Percentiles rank a stretch among this genome's conserved stretches.
These are phyloP conservation scores for Beauveria sp. DNA, from an alignment of 2,329 filamentous ascomycete species.

Conservation along the genomic window DNA sequence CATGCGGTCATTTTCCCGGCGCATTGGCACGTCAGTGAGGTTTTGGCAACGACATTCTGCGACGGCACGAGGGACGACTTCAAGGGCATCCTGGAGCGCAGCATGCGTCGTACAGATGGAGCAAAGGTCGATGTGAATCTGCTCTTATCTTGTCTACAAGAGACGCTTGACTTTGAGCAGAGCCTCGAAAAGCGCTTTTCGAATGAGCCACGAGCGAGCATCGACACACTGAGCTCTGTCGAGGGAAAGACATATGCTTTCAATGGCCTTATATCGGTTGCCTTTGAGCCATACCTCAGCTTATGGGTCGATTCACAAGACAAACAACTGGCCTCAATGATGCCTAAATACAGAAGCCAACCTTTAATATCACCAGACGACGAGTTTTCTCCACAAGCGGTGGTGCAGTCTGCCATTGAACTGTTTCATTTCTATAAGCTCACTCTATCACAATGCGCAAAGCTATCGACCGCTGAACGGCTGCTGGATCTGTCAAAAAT, in stretches of 20 bases:
- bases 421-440: conserved; percentile 96
- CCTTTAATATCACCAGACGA: conserved; percentile 76
- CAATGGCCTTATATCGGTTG: conserved; percentile 85
- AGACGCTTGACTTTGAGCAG: conserved; percentile 96
- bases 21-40: conserved; percentile 84
- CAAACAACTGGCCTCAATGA: conserved; percentile 72
- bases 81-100: conserved; percentile 82
- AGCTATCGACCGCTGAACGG: conserved; percentile 83
- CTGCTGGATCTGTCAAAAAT: conserved; percentile 78
- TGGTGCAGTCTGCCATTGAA: conserved; percentile 90
- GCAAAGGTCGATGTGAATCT: conserved; percentile 83
- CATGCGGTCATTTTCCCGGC: conserved; percentile 81
- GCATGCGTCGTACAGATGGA: conserved; percentile 70
- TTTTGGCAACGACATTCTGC: conserved; percentile 84
- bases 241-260: conserved; percentile 73
- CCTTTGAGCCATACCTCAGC: conserved; percentile 94
- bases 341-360: conserved; percentile 81
- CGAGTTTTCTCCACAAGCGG: conserved; percentile 82
- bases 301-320: conserved; percentile 97
- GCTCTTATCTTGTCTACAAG: conserved; percentile 79
- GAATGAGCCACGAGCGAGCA: conserved; percentile 65
- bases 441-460: conserved; percentile 88
- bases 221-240: conserved; percentile 75
- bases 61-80: conserved; percentile 94
- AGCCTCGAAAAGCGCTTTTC: conserved; percentile 78